These are phyloP conservation scores for Cetradonia linearis DNA, from an alignment of 495 filamentous ascomycete species.

Conservation along the genomic window DNA sequence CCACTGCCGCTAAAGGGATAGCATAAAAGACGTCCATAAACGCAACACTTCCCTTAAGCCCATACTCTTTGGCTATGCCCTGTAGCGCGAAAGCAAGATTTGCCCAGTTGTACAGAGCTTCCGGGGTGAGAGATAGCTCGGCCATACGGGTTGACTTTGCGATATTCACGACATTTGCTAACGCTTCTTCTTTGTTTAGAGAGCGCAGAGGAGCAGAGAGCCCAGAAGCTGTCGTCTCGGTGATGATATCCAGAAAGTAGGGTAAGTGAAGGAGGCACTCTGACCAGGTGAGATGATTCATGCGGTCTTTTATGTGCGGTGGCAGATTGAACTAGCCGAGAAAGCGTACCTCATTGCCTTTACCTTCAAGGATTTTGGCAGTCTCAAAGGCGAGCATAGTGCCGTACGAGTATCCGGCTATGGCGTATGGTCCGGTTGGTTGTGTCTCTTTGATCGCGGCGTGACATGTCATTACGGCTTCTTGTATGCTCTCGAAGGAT, in stretches of 20 bases:
- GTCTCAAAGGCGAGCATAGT: conserved; percentile 46
- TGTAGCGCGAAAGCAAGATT: conserved; percentile 36
- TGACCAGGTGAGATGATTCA: conserved; percentile 40
- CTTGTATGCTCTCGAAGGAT: conserved; percentile 30
- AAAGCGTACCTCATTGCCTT: conserved; percentile 28
- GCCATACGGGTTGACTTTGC: conserved; percentile 26
- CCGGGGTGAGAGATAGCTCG: conserved; percentile 33
- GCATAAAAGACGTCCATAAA: conserved; percentile 44
- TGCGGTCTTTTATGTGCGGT: conserved; percentile 44
- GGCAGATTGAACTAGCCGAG: conserved; percentile 33
- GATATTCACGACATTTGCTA: conserved; percentile 26
- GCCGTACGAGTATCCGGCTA: conserved; percentile 49
- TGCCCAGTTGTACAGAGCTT: conserved; percentile 32
- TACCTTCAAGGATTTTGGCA: conserved; percentile 36
- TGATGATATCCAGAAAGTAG: conserved; percentile 41
- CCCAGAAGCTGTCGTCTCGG: no score
- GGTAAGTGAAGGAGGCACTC: conserved; percentile 37
- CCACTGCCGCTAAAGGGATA: conserved; percentile 35
- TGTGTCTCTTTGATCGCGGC: conserved; percentile 36
- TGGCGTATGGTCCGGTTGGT: conserved; percentile 44
- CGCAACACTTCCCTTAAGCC: conserved; percentile 34
- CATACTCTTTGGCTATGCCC: conserved; percentile 40
- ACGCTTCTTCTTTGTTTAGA: conserved; percentile 15
- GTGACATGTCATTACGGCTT: conserved; percentile 34
- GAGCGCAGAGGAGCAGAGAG: no score